These are phyloP conservation scores for Emydomyces testavorans DNA, from an alignment of 2,329 filamentous ascomycete genomes.

Conservation along the genomic window DNA sequence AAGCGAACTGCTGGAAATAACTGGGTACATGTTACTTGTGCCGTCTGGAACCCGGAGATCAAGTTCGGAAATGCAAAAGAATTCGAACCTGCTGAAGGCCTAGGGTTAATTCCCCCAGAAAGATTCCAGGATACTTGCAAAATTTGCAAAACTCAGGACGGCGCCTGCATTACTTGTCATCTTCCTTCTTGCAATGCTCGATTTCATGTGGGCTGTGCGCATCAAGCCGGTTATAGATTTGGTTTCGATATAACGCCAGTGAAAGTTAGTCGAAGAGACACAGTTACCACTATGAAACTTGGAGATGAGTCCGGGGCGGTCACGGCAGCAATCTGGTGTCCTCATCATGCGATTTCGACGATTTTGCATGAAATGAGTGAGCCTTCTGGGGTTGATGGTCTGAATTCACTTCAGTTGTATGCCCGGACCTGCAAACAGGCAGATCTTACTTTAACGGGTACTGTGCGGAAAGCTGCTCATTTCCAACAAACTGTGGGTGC, in stretches of 20 bases:
- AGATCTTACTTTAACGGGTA: slow-evolving; percentile 78
- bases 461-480: slow-evolving; percentile 81
- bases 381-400: slow-evolving; percentile 54
- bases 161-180: slow-evolving; percentile 77
- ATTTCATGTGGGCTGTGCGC: slow-evolving; percentile 85
- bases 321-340: slow-evolving; percentile 82
- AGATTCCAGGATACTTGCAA: slow-evolving; percentile 72
- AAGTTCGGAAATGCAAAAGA: slow-evolving; percentile 79
- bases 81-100: slow-evolving; percentile 77
- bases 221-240: slow-evolving; percentile 67
- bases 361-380: slow-evolving; percentile 71
- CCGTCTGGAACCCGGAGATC: slow-evolving; percentile 82
- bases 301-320: slow-evolving; percentile 72
- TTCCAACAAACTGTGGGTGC: slow-evolving; percentile 33
- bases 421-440: slow-evolving; percentile 89
- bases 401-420: slow-evolving; percentile 75
- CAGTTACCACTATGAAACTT: slow-evolving; percentile 66
- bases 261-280: slow-evolving; percentile 76
- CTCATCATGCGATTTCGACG: slow-evolving; percentile 67
- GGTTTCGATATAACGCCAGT: slow-evolving; percentile 86
- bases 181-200: slow-evolving; percentile 40
- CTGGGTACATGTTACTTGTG: slow-evolving; percentile 93
- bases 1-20: slow-evolving; percentile 95
- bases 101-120: slow-evolving; percentile 63
- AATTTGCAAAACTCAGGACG: slow-evolving; percentile 59